Base-by-base conservation (phyloP, 495 filamentous ascomycete species). In the Penicillium chermesinum region DNA sequence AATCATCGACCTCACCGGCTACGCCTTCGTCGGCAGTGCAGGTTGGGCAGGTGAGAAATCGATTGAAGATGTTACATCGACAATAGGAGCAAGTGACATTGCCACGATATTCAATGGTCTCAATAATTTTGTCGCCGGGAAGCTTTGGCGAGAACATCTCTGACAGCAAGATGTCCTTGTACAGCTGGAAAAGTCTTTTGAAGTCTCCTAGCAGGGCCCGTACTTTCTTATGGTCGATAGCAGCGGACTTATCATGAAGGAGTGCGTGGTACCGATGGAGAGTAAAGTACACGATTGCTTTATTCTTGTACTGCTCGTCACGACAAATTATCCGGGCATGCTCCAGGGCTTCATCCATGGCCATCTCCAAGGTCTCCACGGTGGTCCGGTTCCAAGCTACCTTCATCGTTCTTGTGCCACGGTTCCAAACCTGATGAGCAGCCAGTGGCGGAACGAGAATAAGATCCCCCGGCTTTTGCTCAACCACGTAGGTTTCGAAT, bases 291-390 rank as follows among this genome's bases (percentile, higher is more conserved):
- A 96, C 77, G 49, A 97, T 96, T 14, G 91, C 87, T 59, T 96
- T 96, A 71, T 91, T 95, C 63, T 97, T 98, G 73, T 98, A 98
- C 62, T 96, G 89, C 57, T 98, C 93, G 52, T 98, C 93, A n/a
- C 93, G 89, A 61, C 93, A 96, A 21, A 97, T 90, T 57, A 95
- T 79, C 17, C 89, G 77, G 3, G 91, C 87, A 48, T 88, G 86
- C 1, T 89, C 89, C 2, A 98, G 72, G 0, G 91, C 88, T 68
- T 96, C 91, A 41, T 80, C 75, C 18, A 98, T 66, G 0, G 91
- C 91, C 67, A 93, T 70, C 41, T 89, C 82, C 0, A 98, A 72
- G 0, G 93, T 96, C 51, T 96, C 88, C 3, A 87, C 87, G 0
- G 91, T 97, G 0, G 87, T 96, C n/a, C 93, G 75, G 65, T 98